These are phyloP conservation scores for Colletotrichum zoysiae DNA, from an alignment of 2,329 filamentous ascomycete species.

Conservation along the genomic window DNA sequence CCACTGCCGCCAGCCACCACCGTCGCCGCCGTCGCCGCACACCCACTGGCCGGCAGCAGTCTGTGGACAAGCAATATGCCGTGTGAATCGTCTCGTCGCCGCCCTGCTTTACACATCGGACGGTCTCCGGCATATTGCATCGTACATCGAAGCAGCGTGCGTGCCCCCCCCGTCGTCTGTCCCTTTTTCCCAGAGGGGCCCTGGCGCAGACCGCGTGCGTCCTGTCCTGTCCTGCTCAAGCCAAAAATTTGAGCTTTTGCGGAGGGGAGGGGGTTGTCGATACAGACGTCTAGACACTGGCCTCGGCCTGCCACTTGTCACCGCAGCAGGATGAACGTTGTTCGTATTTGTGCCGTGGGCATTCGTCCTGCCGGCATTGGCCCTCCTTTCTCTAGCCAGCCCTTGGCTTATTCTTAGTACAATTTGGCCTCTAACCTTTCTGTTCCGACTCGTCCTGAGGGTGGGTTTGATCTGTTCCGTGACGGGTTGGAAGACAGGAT, in stretches of 20 bases:
- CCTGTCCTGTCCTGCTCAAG: not conserved
- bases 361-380: slow-evolving; percentile 21
- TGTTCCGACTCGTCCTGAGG: slow-evolving; percentile 22
- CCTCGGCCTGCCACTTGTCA: slow-evolving; percentile 35
- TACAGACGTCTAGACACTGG: slow-evolving; percentile 1
- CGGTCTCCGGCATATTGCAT: slow-evolving; percentile 28
- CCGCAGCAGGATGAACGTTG: slow-evolving; percentile 36
- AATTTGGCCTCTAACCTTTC: slow-evolving; percentile 20
- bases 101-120: slow-evolving; percentile 28
- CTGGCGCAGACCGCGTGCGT: slow-evolving; percentile 5
- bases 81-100: slow-evolving; percentile 13
- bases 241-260: slow-evolving; percentile 15
- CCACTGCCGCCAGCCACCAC: not conserved
- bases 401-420: slow-evolving; percentile 41
- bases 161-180: slow-evolving; percentile 15
- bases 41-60: slow-evolving; percentile 9
- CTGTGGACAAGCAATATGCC: slow-evolving; percentile 6
- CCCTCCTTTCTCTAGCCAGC: slow-evolving; percentile 8
- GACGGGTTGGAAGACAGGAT: slow-evolving; percentile 38
- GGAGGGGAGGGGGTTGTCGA: slow-evolving; percentile 34
- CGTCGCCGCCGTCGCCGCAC: slow-evolving; percentile 2
- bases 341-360: slow-evolving; percentile 5
- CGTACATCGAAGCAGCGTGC: too few relatives aligned
- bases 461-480: slow-evolving; percentile 39
- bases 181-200: slow-evolving; percentile 12